Percentiles rank a stretch among this genome's conserved stretches.
Evolutionary conservation across 768 basidiomycete species (phyloP).

Genomic region (Hygrocybe punicea): DNA sequence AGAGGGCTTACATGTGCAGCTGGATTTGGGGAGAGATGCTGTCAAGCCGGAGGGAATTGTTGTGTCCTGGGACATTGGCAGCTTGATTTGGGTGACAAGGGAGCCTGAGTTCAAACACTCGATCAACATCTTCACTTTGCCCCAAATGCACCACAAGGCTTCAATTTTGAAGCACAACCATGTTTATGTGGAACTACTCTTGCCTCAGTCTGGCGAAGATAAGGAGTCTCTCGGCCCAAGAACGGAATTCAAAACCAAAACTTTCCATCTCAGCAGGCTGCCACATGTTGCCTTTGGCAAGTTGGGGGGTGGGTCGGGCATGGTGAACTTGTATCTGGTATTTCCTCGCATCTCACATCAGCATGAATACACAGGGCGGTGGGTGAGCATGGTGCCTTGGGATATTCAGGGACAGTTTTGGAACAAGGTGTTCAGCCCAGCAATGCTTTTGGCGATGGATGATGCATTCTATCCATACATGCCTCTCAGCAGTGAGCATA

Average conservation of each 20-base stretch:
- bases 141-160: slow-evolving; percentile 7
- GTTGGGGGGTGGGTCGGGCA: slow-evolving; percentile 6
- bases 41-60: background rate
- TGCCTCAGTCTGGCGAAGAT: slow-evolving; percentile 10
- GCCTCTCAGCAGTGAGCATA: background rate
- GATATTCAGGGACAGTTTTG: background rate
- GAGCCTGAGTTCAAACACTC: slow-evolving; percentile 5
- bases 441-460: background rate
- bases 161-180: slow-evolving; percentile 18
- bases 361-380: background rate
- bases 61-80: slow-evolving; percentile 12
- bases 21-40: slow-evolving; percentile 8
- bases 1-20: slow-evolving; percentile 1
- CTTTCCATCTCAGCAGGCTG: slow-evolving; percentile 8
- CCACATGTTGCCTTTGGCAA: slow-evolving; percentile 17
- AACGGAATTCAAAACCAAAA: slow-evolving; percentile 7
- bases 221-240: background rate
- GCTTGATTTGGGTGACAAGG: slow-evolving; percentile 12
- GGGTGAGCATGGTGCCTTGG: background rate
- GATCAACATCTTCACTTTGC: slow-evolving; percentile 7
- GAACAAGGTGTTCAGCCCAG: background rate
- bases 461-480: background rate
- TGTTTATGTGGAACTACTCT: slow-evolving; percentile 11
- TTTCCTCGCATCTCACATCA: slow-evolving; percentile 20
- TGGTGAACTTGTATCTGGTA: slow-evolving; percentile 15